Conservation (phyloP, 768 basidiomycete species). For the Suillus alpinus region DNA sequence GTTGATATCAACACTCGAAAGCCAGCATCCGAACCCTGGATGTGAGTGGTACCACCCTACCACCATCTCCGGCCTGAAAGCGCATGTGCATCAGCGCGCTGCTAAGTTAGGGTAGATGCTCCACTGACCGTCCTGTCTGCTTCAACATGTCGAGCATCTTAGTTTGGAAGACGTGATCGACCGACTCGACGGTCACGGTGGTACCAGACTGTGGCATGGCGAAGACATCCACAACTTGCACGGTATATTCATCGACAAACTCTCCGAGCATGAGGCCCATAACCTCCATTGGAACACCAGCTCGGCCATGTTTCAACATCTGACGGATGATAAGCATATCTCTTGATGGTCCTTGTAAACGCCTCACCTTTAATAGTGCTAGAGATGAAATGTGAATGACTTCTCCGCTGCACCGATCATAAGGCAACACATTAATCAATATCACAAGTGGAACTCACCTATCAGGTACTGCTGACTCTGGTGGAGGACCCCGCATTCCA, state of each 20-base stretch:
- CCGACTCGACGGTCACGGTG: conserved; percentile 95
- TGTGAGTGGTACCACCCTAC: conserved; percentile 99
- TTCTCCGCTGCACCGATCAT: conserved; percentile 59
- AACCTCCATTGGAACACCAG: conserved; percentile 99
- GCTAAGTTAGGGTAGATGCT: conserved; percentile 4
- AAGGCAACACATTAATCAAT: conserved; percentile 7
- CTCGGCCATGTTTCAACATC: conserved; percentile 99
- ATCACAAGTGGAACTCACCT: conserved; percentile 48
- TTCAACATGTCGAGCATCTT: conserved; percentile 99
- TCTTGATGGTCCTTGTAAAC: background rate
- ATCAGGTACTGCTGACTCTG: conserved; percentile 64
- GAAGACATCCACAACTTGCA: conserved; percentile 94
- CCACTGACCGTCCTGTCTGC: conserved; percentile 88
- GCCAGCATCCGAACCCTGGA: conserved; percentile 99
- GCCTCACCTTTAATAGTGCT: conserved; percentile 86
- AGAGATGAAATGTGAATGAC: conserved; percentile 97
- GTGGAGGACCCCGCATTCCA: conserved; percentile 38
- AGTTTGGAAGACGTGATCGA: conserved; percentile 97
- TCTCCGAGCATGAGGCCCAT: conserved; percentile 98
- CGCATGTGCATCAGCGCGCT: conserved; percentile 6
- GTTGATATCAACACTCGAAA: conserved; percentile 98
- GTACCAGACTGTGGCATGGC: conserved; percentile 99
- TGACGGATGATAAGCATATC: conserved; percentile 31
- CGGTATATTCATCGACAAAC: conserved; percentile 96
- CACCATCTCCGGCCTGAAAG: conserved; percentile 87